Base-by-base conservation (phyloP, 345 rosid species). In the Ailanthus altissimus region DNA sequence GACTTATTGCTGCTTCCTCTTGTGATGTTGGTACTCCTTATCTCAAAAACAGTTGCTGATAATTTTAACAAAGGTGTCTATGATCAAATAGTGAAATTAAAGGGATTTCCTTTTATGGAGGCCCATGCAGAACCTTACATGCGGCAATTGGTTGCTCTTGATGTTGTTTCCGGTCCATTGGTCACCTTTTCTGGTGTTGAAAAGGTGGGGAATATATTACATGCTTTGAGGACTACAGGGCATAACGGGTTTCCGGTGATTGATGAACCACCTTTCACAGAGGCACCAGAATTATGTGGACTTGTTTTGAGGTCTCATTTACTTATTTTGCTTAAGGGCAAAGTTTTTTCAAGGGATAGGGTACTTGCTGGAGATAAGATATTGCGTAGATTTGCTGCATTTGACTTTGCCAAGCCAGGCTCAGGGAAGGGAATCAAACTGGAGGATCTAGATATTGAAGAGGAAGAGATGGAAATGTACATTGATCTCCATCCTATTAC, bases 221-320 rank as follows among this genome's bases (percentile, higher is more conserved):
- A 84, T 73, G 85, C 84, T 57, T 66, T 91, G 83, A 84, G 67
- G 72, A 62, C 42, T 9, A 89, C 92, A 26, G 85, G 89, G 66
- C 94, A 91, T 57, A 87, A 89, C 28, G 92, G 91, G 40, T 91
- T 89, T 75, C 91, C 94, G 2, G 94, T 91, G 80, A 83, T 90
- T 36, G 90, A 89, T 21, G 91, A 88, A 61, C 91, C 94, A 8
- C 94, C 92, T 38, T 84, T 77, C 63, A n/a, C 87, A 3, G 86
- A 86, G 53, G 83, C 90, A 1, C 85, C 89, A 0, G 92, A 86
- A 69, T 82, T 91, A 56, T 89, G 88, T 11, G 94, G 94, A 72
- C 78, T 91, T 38, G 92, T 84, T 63, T 71, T 89, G 79, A 86
- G 92, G 85, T 85, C 87, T 70, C 91, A 91, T 84, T 80, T 91